phyloP scores from a whole-genome alignment of 495 filamentous ascomycete genomes.

The Neurospora sp. region DNA sequence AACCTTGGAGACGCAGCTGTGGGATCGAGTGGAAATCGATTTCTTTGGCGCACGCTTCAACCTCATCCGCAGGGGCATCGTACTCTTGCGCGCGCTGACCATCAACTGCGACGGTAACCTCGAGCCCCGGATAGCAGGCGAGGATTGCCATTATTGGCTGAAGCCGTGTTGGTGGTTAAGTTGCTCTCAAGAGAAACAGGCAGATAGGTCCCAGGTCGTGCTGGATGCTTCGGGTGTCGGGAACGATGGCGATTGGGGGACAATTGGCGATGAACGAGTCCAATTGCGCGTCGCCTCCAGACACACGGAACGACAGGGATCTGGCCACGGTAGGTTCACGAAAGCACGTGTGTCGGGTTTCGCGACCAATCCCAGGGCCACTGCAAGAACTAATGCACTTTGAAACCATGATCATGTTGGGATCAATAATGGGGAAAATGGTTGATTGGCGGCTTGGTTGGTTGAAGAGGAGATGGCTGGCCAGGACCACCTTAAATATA shows the following conservation, averaged over 20 bases:
- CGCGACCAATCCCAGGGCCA: too few species aligned
- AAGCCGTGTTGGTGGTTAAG: neutral
- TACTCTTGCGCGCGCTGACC: conserved; percentile 21
- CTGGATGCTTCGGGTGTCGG: neutral
- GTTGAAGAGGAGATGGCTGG: too few species aligned
- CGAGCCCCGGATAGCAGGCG: conserved; percentile 17
- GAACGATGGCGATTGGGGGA: neutral
- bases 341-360: too few species aligned
- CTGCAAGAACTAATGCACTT: too few species aligned
- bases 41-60: neutral
- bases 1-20: neutral
- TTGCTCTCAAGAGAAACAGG: neutral
- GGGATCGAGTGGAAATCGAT: neutral
- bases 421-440: too few species aligned
- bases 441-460: too few species aligned
- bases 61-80: conserved; percentile 11
- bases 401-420: too few species aligned
- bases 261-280: too few species aligned
- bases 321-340: neutral
- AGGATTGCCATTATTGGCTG: conserved; percentile 24
- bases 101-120: conserved; percentile 16
- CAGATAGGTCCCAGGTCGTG: neutral
- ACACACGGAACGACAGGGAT: neutral
- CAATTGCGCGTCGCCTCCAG: neutral
- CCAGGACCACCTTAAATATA: too few species aligned